A percentile compares a stretch with the other conserved stretches of the same genome.
These are phyloP conservation scores for Isabelozyma gotoi DNA, from an alignment of 805 yeast species.

Conservation along the genomic window DNA sequence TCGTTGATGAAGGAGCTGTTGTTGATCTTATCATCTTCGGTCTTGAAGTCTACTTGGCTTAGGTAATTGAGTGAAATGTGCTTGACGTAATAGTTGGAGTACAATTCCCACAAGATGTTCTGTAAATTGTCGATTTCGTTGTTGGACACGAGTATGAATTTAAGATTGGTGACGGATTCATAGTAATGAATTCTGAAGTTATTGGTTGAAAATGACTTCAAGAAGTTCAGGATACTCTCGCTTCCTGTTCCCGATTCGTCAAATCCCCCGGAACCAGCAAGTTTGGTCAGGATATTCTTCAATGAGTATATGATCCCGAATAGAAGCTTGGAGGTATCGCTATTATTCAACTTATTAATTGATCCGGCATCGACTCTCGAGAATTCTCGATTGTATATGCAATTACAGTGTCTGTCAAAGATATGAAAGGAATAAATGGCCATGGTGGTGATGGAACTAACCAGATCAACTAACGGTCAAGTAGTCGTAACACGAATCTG, in stretches of 20 bases:
- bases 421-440: slow-evolving; percentile 84
- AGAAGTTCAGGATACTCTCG: slow-evolving; percentile 21
- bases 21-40: slow-evolving; percentile 48
- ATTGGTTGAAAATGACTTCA: slow-evolving; percentile 66
- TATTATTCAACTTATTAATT: slow-evolving; percentile 54
- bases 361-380: slow-evolving; percentile 14
- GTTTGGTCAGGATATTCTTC: slow-evolving; percentile 66
- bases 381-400: slow-evolving; percentile 77
- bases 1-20: slow-evolving; percentile 56
- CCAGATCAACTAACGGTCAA: neutral
- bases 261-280: slow-evolving; percentile 19
- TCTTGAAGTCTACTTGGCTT: slow-evolving; percentile 55
- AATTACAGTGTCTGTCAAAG: slow-evolving; percentile 87
- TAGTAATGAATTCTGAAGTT: slow-evolving; percentile 75
- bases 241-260: slow-evolving; percentile 17
- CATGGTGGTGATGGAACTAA: slow-evolving; percentile 26
- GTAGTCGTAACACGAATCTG: neutral
- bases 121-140: slow-evolving; percentile 55
- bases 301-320: slow-evolving; percentile 85
- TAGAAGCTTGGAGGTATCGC: slow-evolving; percentile 74
- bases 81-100: slow-evolving; percentile 57
- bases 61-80: slow-evolving; percentile 57
- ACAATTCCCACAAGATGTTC: slow-evolving; percentile 55
- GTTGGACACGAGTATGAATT: slow-evolving; percentile 75
- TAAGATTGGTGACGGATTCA: slow-evolving; percentile 77